A percentile compares a stretch with the other conserved stretches of the same genome.
phyloP scores from a whole-genome alignment of 2,329 filamentous ascomycete species.

The Emmonsiellopsis sp. region DNA sequence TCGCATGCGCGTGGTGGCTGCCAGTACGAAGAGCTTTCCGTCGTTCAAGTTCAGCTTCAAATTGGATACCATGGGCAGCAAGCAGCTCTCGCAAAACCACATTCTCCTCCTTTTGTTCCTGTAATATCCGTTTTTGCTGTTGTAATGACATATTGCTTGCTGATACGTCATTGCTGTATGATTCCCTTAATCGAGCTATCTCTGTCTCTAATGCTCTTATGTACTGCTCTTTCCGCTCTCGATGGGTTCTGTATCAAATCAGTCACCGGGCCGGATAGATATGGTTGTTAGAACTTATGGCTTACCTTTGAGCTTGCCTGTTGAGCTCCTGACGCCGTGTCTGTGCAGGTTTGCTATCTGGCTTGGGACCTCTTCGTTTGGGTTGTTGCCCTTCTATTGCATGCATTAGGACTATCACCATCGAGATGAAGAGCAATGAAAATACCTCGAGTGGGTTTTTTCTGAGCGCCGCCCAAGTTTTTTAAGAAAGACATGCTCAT shows the following conservation, averaged over 20 bases:
- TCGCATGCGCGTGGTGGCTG: constrained; percentile 20
- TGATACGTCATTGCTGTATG: constrained; percentile 58
- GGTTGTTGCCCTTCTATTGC: constrained; percentile 67
- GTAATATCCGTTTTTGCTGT: constrained; percentile 68
- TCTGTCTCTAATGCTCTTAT: constrained; percentile 91
- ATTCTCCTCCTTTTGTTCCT: constrained; percentile 70
- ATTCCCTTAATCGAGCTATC: constrained; percentile 76
- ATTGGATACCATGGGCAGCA: constrained; percentile 49
- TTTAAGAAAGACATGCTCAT: constrained; percentile 56
- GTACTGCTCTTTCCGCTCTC: constrained; percentile 92
- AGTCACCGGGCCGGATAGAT: constrained; percentile 6
- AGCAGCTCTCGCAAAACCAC: constrained; percentile 59
- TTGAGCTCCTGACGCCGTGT: constrained; percentile 91
- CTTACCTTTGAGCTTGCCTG: constrained; percentile 85
- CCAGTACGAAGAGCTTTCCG: constrained; percentile 24
- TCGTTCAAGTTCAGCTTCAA: constrained; percentile 40
- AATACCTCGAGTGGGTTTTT: constrained; percentile 68
- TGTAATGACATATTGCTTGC: constrained; percentile 35
- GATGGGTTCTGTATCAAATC: constrained; percentile 63
- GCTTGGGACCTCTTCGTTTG: constrained; percentile 89
- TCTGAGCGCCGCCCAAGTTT: constrained; percentile 53
- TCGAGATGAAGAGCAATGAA: background rate
- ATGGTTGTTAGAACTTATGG: background rate
- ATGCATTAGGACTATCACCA: background rate
- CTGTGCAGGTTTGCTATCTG: constrained; percentile 88